Evolutionary conservation across 2,329 filamentous ascomycete genomes (phyloP), one percentile per base, ranked within the genome.

Genomic region (Dothideomycetidae sp.): DNA sequence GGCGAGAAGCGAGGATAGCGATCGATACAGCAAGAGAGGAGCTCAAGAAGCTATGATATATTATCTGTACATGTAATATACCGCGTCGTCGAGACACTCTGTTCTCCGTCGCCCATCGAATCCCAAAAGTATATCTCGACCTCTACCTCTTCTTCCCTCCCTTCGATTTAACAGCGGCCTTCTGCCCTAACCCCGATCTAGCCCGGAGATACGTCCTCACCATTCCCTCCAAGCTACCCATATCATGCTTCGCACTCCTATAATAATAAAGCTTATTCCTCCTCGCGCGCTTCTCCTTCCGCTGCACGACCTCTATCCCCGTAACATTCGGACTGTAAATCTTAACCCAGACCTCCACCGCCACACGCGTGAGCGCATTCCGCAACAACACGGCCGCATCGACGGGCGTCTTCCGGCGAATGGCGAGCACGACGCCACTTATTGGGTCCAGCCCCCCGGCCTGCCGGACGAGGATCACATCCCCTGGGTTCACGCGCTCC

Each of bases 271-370:
- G 67, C 48, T 84, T 71, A 16, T 86, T 88, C 52, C 90, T 74
- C 56, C 86, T 78, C 47, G 84, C 83, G 58, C 84, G 74, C 78
- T 85, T 90, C 53, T 73, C 70, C 46, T 75, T 71, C 50, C 88
- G 70, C 73, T 93, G 83, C 59, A 96, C 81, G 50, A 98, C 79
- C 63, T 98, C 88, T 53, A 98, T 84, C 46, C 82, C 83, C 55
- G 81, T 75, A 19, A 96, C 79, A 54, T 82, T 80, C 43, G 88
- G 88, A 54, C 75, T 82, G 67, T 90, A 96, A 42, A 96, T 69
- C 68, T 98, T 98, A 62, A 81, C 85, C 78, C 84, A 93, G 83
- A 93, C 90, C 71, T 98, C 90, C 42, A 93, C 83, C 43, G 83
- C 82, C 5, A 92, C 74, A 50, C 81, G 74, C 48, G 83, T 86